Percentiles rank a stretch among this genome's conserved stretches.
Conservation (phyloP, 2,329 filamentous ascomycete genomes). For the Lasiodiplodia sp. region DNA sequence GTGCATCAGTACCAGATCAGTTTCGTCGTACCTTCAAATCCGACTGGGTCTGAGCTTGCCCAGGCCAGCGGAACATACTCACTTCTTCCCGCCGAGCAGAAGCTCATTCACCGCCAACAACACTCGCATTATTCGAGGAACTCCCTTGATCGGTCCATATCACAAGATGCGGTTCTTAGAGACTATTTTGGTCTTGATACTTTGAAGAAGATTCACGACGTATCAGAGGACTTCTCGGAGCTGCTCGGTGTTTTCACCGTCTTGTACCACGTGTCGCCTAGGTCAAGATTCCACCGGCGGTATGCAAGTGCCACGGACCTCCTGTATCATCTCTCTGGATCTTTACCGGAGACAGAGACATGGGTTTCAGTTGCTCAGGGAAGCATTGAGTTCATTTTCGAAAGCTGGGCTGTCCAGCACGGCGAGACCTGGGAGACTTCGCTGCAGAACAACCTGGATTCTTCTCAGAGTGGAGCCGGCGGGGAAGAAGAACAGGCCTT, state of each 20-base stretch:
- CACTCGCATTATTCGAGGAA: not conserved
- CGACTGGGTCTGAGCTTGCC: not conserved
- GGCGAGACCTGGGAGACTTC: not conserved
- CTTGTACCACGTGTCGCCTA: not conserved
- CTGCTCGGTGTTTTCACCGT: not conserved
- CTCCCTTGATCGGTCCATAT: not conserved
- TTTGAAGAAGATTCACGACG: not conserved
- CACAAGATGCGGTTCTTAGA: not conserved
- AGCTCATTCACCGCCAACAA: not conserved
- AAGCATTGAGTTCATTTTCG: not conserved
- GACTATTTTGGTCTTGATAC: not conserved
- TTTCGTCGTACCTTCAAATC: not conserved
- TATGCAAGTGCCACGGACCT: not conserved
- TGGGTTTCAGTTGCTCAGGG: not conserved
- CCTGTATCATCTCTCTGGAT: not conserved
- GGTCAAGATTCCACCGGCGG: not conserved
- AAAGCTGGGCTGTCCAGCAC: not conserved
- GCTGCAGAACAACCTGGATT: not conserved
- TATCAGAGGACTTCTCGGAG: not conserved
- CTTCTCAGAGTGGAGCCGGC: not conserved
- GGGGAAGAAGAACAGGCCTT: not conserved
- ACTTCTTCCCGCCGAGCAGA: not conserved
- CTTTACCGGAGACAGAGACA: not conserved
- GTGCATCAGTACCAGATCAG: not conserved
- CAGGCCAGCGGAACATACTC: not conserved